Evolutionary conservation across 495 filamentous ascomycete species (phyloP), one percentile per base, ranked within the genome.

Genomic region (Podospora australis): DNA sequence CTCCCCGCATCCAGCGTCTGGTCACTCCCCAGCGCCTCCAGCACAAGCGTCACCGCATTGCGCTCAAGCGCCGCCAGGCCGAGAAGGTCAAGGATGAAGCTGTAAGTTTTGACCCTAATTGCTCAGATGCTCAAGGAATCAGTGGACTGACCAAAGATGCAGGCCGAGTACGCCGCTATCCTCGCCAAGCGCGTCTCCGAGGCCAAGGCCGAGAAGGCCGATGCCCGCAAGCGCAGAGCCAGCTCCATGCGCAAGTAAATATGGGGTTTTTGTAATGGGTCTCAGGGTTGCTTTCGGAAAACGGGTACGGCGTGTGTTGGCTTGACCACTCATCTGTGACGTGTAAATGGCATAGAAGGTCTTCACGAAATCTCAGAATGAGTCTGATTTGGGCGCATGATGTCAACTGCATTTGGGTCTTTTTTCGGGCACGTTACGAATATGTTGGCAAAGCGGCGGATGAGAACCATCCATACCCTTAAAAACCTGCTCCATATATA

Each of bases 11-110:
- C 77, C 92, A 98, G 80, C 87, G 92, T 68, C 87, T 98, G 62
- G 87, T 98, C 63, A 98, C 92, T 71, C 94, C 92, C 74, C 92
- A 98, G 77, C 94, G 92, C 70, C 89, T 98, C 60, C 92, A 98
- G 79, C 92, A 91, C 84, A 97, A 97, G 87, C 89, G 92, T 65
- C 90, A 97, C 77, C 79, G 87, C 61, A 78, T 91, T 60, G 91
- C 92, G 62, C 82, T 98, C 72, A 98, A 98, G 90, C 89, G 90
- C 72, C 90, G 94, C 68, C 84, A 85, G 67, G 73, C 89, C 60
- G 94, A 96, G 79, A 81, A 87, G 70, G 80, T 84, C 70, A 95
- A 94, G 79, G 94, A 98, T 73, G 92, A 92, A 78, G 94, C 92
- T 22, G 92, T 98, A 94, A 65, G 90, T 84, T 59, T 28, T 20